These are phyloP conservation scores for Handroanthus guayacan DNA, from an alignment of 257 asterid genomes.

Conservation along the genomic window DNA sequence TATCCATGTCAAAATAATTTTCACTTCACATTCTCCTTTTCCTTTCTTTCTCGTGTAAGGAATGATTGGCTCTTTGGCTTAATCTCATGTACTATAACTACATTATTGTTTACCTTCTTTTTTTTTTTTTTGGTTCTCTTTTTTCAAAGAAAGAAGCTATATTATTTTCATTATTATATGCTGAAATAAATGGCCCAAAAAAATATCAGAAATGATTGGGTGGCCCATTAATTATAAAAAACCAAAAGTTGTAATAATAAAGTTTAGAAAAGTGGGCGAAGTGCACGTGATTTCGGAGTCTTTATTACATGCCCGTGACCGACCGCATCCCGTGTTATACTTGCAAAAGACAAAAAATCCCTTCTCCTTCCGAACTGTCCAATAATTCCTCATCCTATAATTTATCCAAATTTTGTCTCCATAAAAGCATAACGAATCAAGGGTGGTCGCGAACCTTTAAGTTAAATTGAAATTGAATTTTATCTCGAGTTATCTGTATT, in stretches of 20 bases:
- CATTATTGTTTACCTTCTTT: too few relatives aligned
- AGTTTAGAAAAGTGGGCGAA: background rate
- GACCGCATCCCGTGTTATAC: conserved; percentile 43
- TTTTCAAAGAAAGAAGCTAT: too few relatives aligned
- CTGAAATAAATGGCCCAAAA: background rate
- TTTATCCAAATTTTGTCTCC: background rate
- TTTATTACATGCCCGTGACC: conserved; percentile 46
- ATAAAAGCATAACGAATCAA: too few relatives aligned
- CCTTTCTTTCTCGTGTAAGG: too few relatives aligned
- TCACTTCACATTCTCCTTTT: too few relatives aligned
- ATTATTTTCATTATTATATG: background rate
- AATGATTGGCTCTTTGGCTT: too few relatives aligned
- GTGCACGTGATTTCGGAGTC: conserved; percentile 31
- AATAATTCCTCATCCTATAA: conserved; percentile 26
- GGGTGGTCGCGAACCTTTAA: too few relatives aligned
- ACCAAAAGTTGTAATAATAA: background rate
- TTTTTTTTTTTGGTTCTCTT: too few relatives aligned
- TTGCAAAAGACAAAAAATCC: conserved; percentile 30
- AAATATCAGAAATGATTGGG: background rate
- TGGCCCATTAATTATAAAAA: background rate
- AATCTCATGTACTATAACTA: too few relatives aligned
- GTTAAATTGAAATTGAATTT: too few relatives aligned
- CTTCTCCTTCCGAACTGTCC: conserved; percentile 6
- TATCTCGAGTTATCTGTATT: too few relatives aligned
- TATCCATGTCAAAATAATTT: too few relatives aligned